Percentiles rank a stretch among this genome's conserved stretches.
These are phyloP conservation scores for Claviceps monticola DNA, from an alignment of 2,329 filamentous ascomycete species.

Conservation along the genomic window DNA sequence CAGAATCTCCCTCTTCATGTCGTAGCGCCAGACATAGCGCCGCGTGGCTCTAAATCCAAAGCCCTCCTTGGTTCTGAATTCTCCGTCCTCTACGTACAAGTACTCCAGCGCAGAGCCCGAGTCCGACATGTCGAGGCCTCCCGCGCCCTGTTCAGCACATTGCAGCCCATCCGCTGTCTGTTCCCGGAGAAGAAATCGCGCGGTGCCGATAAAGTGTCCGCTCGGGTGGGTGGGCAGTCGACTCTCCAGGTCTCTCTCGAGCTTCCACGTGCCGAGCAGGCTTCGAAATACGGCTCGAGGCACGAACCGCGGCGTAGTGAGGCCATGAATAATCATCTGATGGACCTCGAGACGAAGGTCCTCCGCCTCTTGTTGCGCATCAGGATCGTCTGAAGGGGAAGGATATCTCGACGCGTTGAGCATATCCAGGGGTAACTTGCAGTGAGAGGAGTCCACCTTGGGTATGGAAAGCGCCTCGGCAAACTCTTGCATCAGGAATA, in stretches of 20 bases:
- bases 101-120: slow-evolving; percentile 40
- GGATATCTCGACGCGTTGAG: slow-evolving; percentile 43
- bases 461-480: slow-evolving; percentile 41
- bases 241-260: slow-evolving; percentile 43
- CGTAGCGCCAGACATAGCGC: slow-evolving; percentile 61
- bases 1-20: slow-evolving; percentile 42
- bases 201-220: slow-evolving; percentile 50
- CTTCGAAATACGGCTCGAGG: slow-evolving; percentile 55
- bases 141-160: slow-evolving; percentile 11
- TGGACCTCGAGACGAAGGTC: slow-evolving; percentile 33
- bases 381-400: slow-evolving; percentile 20
- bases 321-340: slow-evolving; percentile 24
- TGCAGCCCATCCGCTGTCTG: slow-evolving; percentile 40
- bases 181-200: slow-evolving; percentile 47
- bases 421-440: slow-evolving; percentile 34
- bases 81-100: slow-evolving; percentile 54
- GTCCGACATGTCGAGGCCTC: background rate
- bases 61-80: slow-evolving; percentile 43
- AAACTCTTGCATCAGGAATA: slow-evolving; percentile 61
- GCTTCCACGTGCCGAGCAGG: slow-evolving; percentile 55
- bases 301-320: slow-evolving; percentile 37
- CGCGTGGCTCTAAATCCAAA: slow-evolving; percentile 45
- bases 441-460: slow-evolving; percentile 23
- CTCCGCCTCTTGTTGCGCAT: slow-evolving; percentile 24
- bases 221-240: slow-evolving; percentile 43